Base-by-base conservation (phyloP, 768 basidiomycete genomes). In the Agrocybe chaxingu region DNA sequence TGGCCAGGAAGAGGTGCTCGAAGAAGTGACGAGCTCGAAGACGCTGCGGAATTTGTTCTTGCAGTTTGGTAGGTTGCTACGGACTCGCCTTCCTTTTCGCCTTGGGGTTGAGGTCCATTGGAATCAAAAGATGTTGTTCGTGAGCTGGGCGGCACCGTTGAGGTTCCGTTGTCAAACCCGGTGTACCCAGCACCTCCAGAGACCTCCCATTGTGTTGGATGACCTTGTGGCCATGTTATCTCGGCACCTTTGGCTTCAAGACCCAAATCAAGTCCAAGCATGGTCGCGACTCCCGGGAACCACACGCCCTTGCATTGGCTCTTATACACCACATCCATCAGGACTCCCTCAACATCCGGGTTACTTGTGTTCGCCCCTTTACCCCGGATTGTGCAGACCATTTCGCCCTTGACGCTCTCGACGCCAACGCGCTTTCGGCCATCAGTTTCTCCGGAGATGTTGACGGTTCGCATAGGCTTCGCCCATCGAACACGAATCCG, bases 221-320 rank as follows among this genome's bases (percentile, higher is more conserved):
- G 63, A 5, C 75, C 81, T 8, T 75, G 67, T 5, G 78, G 75
- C 89, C 89, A 92, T 11, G 73, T 66, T 16, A 89, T 75, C 50
- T 88, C 84, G 18, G 82, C 85, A 24, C 81, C 81, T 58, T 83
- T 84, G 7, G 80, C 76, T 53, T 85, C 82, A 9, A 92, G 72
- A 8, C 78, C 77, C 31, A 89, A 76, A 58, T 92, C 89, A 75
- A 92, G 70, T 8, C 88, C 90, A 13, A 92, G 73, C 58, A 89
- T 70, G 3, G 87, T 91, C 3, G 90, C 90, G 4, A 90, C 89
- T 2, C 89, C 90, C 36, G 88, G 84, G 60, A 83, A 90, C 86
- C 87, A 92, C 39, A 92, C 69, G 9, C 86, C 86, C 53, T 80
- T 83, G 66, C 88, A 91, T 2, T 80, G 77, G 35, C 78, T 88